Evolutionary conservation across 2,329 filamentous ascomycete genomes (phyloP).

Genomic region (Fusarium chlamydosporum): DNA sequence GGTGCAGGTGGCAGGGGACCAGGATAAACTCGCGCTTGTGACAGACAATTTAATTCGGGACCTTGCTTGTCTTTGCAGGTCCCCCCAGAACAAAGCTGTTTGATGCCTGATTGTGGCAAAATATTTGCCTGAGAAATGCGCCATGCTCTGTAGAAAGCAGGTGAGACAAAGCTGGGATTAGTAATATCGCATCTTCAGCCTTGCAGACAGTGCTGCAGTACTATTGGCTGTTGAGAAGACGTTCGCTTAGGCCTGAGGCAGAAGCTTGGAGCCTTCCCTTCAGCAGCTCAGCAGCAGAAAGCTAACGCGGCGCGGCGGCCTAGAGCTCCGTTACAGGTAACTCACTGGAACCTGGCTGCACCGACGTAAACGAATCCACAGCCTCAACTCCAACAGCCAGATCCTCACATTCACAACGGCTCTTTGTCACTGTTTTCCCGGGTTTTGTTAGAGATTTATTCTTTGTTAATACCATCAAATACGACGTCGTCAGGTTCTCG

Average conservation of each 20-base stretch:
- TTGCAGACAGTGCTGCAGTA: conserved; percentile 13
- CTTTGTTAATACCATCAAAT: conserved; percentile 5
- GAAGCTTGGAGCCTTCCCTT: conserved; percentile 25
- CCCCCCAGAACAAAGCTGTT: neutral
- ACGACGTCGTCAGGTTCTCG: conserved; percentile 50
- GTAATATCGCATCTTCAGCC: conserved; percentile 12
- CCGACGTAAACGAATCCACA: conserved; percentile 46
- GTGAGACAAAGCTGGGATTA: neutral
- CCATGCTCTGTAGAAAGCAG: neutral
- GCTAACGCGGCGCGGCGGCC: conserved; percentile 59
- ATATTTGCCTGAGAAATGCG: conserved; percentile 32
- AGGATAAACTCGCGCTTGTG: conserved; percentile 23
- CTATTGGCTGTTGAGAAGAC: conserved; percentile 9
- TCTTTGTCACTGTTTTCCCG: conserved; percentile 28
- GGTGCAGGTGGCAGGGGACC: conserved; percentile 38
- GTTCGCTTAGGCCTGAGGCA: conserved; percentile 46
- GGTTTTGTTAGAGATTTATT: conserved; percentile 10
- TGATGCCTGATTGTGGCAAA: conserved; percentile 33
- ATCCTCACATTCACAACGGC: conserved; percentile 41
- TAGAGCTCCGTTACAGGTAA: conserved; percentile 58
- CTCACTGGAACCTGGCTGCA: conserved; percentile 33
- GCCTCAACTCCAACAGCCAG: conserved; percentile 41
- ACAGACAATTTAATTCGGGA: conserved; percentile 27
- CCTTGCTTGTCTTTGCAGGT: conserved; percentile 7
- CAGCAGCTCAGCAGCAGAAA: conserved; percentile 44